Evolutionary conservation across 2,329 filamentous ascomycete species (phyloP).

Genomic region (Xylariaceae sp.): DNA sequence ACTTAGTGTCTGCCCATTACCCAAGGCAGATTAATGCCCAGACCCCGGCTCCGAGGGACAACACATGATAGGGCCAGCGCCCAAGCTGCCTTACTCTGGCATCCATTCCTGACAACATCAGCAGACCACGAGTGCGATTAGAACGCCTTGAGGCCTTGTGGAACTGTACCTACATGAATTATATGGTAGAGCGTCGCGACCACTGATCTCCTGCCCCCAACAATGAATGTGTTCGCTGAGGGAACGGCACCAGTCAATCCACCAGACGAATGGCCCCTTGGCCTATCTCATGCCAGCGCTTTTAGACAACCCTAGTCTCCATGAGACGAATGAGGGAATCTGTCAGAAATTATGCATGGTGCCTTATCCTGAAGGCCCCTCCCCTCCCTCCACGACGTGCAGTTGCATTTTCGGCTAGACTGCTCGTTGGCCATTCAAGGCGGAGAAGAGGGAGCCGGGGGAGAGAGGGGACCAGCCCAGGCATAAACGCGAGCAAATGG

Average conservation of each 20-base stretch:
- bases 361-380: slow-evolving; percentile 12
- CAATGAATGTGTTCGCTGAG: slow-evolving; percentile 26
- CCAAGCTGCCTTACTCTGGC: neutral
- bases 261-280: neutral
- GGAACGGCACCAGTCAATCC: slow-evolving; percentile 28
- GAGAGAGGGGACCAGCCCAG: neutral
- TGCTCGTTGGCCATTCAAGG: slow-evolving; percentile 13
- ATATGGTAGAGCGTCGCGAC: slow-evolving; percentile 46
- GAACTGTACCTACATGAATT: slow-evolving; percentile 33
- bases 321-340: slow-evolving; percentile 8
- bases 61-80: neutral
- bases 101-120: neutral
- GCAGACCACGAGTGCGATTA: neutral
- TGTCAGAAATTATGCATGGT: slow-evolving; percentile 8
- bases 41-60: neutral
- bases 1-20: slow-evolving; percentile 45
- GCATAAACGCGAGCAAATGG: slow-evolving; percentile 13
- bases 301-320: neutral
- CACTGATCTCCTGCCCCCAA: slow-evolving; percentile 23
- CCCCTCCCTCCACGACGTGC: neutral
- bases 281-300: slow-evolving; percentile 7
- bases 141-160: neutral
- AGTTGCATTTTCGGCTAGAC: slow-evolving; percentile 14
- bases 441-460: slow-evolving; percentile 1
- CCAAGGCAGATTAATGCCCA: slow-evolving; percentile 34